Conservation (phyloP, 1,284 basidiomycete species). For the Irpex lacteus region DNA sequence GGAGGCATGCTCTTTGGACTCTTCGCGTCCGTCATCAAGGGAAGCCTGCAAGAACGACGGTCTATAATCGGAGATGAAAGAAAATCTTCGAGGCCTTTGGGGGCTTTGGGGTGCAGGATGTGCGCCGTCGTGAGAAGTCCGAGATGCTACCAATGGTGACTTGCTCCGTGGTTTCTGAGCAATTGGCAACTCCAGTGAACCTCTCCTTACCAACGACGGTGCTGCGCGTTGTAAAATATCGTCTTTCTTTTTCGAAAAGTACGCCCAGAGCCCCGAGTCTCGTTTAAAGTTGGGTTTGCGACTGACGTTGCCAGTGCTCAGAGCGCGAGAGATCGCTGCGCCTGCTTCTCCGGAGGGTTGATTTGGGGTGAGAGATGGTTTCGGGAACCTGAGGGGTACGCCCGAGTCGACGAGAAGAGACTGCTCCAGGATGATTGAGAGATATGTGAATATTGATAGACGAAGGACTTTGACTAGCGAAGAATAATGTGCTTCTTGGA, state of each 20-base stretch:
- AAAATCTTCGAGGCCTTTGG: constrained; percentile 40
- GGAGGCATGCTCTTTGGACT: constrained; percentile 7
- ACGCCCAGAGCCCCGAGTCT: constrained; percentile 37
- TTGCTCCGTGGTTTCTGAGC: constrained; percentile 4
- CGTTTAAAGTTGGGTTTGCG: constrained; percentile 22
- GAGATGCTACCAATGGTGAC: background rate
- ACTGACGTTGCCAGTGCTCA: constrained; percentile 20
- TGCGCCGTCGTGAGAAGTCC: background rate
- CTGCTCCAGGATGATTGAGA: constrained; percentile 62
- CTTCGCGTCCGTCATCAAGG: background rate
- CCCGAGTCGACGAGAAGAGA: constrained; percentile 50
- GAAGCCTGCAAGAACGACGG: constrained; percentile 18
- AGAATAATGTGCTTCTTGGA: constrained; percentile 41
- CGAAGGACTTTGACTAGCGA: constrained; percentile 49
- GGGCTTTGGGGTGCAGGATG: constrained; percentile 13
- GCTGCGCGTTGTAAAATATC: constrained; percentile 30
- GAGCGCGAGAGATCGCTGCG: constrained; percentile 18
- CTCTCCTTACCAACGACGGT: constrained; percentile 29
- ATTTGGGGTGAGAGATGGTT: constrained; percentile 14
- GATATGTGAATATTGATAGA: constrained; percentile 51
- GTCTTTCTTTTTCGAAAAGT: constrained; percentile 42
- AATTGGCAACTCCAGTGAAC: constrained; percentile 36
- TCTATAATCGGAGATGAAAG: constrained; percentile 39
- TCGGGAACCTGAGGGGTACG: constrained; percentile 44
- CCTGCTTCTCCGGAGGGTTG: constrained; percentile 14